Evolutionary conservation across 306 rosid species (phyloP).

Genomic region (Dicorynia guianensis): DNA sequence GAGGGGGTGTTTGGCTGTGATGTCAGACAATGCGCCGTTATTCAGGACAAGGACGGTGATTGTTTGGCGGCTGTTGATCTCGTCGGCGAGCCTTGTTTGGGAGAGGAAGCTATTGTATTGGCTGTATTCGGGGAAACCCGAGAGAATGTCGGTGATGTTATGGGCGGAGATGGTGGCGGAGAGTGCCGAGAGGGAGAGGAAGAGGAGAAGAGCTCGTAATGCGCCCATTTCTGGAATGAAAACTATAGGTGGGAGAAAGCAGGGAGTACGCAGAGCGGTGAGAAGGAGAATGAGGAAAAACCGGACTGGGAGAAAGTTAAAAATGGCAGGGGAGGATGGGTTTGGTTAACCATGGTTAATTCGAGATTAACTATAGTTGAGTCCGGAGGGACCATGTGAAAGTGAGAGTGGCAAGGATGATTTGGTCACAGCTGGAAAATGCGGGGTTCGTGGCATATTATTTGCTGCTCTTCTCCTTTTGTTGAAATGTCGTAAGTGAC

Average conservation of each 20-base stretch:
- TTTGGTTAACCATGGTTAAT: constrained; percentile 49
- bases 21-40: constrained; percentile 67
- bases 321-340: neutral
- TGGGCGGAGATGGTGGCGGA: constrained; percentile 66
- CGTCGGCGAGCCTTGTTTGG: constrained; percentile 80
- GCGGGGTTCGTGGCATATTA: constrained; percentile 46
- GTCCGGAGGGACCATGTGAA: constrained; percentile 41
- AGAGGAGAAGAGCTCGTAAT: constrained; percentile 17
- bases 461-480: constrained; percentile 22
- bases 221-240: constrained; percentile 49
- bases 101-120: constrained; percentile 58
- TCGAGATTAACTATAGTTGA: constrained; percentile 49
- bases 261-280: neutral
- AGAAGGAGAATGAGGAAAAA: neutral
- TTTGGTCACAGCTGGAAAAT: constrained; percentile 79
- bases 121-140: constrained; percentile 62
- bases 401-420: constrained; percentile 32
- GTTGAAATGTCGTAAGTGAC: neutral
- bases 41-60: constrained; percentile 79
- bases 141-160: constrained; percentile 88
- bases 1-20: constrained; percentile 70
- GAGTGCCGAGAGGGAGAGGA: constrained; percentile 32
- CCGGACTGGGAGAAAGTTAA: constrained; percentile 22
- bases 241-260: neutral
- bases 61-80: constrained; percentile 84